Evolutionary conservation across 345 rosid species (phyloP), one percentile per base, ranked within the genome.

Genomic region (Populus deltoides): DNA sequence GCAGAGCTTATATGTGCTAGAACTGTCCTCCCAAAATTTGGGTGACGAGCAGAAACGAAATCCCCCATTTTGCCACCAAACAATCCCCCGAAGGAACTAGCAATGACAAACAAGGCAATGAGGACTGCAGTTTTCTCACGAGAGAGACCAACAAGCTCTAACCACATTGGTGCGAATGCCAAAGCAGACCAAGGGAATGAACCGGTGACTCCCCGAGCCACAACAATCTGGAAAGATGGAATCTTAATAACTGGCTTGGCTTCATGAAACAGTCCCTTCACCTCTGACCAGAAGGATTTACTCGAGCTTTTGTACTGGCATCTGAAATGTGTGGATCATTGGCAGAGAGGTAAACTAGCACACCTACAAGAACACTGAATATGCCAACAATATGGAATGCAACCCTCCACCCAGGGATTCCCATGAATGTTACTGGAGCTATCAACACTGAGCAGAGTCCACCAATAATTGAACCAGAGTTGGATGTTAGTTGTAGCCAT

Each of bases 101-200:
- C 88, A 83, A 87, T 80, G 47, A 92, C 92, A 55, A 94, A 92
- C 66, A 90, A 70, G 66, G 86, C 90, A 39, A 89, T 78, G 61
- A 94, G 85, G 83, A 89, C 79, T 1, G 96, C 97, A 49, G 97
- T 93, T 78, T 75, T 75, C 59, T 84, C 75, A 35, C 92, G 98
- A 57, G 98, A 93, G 85, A 93, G 92, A n/a, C 97, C 98, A 6
- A 85, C 81, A 24, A 93, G 95, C 85, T 94, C 98, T 78, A 94
- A 83, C 98, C 98, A 94, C 98, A 94, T 92, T 0, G 96, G 85
- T 24, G 96, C 89, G 82, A 92, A 93, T 70, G 98, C 88, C 81
- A 94, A 45, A 74, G 99, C 98, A 67, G 96, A 94, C 94, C 98
- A 93, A 25, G 99, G 99, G 82, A 93, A 90, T 29, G 93, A 89